phyloP scores from a whole-genome alignment of 2,329 filamentous ascomycete species.

The Thyridium curvatum region DNA sequence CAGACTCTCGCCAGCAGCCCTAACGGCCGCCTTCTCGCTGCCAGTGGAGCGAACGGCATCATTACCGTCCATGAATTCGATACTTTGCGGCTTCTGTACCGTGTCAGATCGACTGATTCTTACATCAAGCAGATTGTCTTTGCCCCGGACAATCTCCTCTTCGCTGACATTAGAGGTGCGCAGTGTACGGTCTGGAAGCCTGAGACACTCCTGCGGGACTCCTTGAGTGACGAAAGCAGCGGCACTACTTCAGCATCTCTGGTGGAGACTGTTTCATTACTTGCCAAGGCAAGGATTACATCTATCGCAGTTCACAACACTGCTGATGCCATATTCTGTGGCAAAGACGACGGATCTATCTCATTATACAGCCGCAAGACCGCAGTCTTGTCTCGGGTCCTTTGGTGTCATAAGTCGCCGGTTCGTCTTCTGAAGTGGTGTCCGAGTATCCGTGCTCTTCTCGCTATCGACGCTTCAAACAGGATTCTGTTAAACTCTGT shows the following conservation, averaged over 20 bases:
- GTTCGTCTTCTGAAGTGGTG: conserved; percentile 21
- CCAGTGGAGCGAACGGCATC: conserved; percentile 13
- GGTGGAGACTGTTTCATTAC: conserved; percentile 14
- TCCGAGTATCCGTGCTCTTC: conserved; percentile 13
- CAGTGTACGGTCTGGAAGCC: conserved; percentile 31
- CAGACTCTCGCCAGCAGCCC: conserved; percentile 22
- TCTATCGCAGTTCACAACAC: conserved; percentile 17
- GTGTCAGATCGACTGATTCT: conserved; percentile 14
- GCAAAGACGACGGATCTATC: conserved; percentile 27
- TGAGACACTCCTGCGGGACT: conserved; percentile 15
- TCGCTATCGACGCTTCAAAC: conserved; percentile 21
- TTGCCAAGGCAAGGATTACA: conserved; percentile 19
- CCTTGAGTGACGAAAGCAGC: conserved; percentile 17
- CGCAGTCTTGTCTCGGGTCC: conserved; percentile 13
- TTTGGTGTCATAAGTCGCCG: conserved; percentile 20
- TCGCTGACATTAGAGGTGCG: conserved; percentile 25
- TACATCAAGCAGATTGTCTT: conserved; percentile 24
- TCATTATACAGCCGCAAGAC: conserved; percentile 19
- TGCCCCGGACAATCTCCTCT: conserved; percentile 19
- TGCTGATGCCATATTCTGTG: conserved; percentile 22
- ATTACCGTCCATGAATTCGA: conserved; percentile 21
- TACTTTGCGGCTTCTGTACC: conserved; percentile 20
- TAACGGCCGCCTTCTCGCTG: conserved; percentile 21
- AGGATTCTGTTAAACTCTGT: conserved; percentile 12
- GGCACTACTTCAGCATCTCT: conserved; percentile 11